A percentile compares a stretch with the other conserved stretches of the same genome.
These are phyloP conservation scores for Trichoderma sp. DNA, from an alignment of 2,329 filamentous ascomycete genomes.

Conservation along the genomic window DNA sequence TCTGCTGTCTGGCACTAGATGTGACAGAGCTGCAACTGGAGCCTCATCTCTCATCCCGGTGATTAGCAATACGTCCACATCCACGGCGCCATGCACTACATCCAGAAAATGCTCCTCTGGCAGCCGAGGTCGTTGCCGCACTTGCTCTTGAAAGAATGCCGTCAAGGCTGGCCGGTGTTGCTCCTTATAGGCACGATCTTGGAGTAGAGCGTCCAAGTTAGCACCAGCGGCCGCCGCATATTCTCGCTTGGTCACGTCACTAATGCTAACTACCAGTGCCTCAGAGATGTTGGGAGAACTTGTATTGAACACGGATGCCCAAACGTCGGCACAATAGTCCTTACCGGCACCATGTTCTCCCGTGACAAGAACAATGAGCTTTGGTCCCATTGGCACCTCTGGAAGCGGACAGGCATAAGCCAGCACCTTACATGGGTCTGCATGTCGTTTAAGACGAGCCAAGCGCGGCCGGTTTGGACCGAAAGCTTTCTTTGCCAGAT, in stretches of 20 bases:
- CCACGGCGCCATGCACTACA: slow-evolving; percentile 40
- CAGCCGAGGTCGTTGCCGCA: slow-evolving; percentile 43
- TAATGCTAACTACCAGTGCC: slow-evolving; percentile 52
- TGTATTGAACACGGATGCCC: slow-evolving; percentile 43
- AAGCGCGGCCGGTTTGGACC: slow-evolving; percentile 53
- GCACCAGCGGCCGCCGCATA: slow-evolving; percentile 52
- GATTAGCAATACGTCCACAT: slow-evolving; percentile 56
- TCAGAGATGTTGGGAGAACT: slow-evolving; percentile 30
- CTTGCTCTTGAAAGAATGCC: slow-evolving; percentile 48
- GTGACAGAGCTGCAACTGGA: slow-evolving; percentile 53
- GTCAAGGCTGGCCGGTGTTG: slow-evolving; percentile 53
- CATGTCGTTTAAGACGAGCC: slow-evolving; percentile 46
- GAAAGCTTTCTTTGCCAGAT: slow-evolving; percentile 54
- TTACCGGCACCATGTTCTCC: slow-evolving; percentile 57
- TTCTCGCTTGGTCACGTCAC: slow-evolving; percentile 55
- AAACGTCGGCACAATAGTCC: slow-evolving; percentile 56
- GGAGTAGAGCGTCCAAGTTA: slow-evolving; percentile 47
- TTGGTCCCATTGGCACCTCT: slow-evolving; percentile 35
- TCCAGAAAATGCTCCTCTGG: slow-evolving; percentile 51
- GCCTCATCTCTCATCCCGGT: slow-evolving; percentile 63
- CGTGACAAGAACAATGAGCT: slow-evolving; percentile 57
- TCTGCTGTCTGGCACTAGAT: slow-evolving; percentile 51
- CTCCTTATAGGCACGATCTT: slow-evolving; percentile 61
- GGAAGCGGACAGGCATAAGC: slow-evolving; percentile 56
- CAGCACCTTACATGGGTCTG: slow-evolving; percentile 52